These are phyloP conservation scores for Botryococcus braunii DNA, from an alignment of 163 green algal genomes.

Conservation along the genomic window DNA sequence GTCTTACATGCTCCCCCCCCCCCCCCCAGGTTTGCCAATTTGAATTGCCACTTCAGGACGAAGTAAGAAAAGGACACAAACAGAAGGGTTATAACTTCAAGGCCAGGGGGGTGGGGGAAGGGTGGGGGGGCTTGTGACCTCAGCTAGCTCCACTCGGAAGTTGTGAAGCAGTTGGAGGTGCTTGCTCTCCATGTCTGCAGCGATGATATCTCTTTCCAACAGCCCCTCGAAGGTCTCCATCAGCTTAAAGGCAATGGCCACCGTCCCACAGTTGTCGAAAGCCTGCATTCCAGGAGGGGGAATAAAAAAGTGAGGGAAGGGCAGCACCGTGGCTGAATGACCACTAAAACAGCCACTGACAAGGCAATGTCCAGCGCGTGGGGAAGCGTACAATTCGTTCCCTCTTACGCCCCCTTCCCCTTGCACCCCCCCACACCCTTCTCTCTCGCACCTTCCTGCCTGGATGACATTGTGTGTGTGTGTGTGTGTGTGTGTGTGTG, in stretches of 20 bases:
- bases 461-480: constrained; percentile 78
- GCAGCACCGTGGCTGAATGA: constrained; percentile 50
- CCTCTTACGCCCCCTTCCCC: constrained; percentile 53
- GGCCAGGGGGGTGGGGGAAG: too few species aligned
- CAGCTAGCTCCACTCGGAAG: constrained; percentile 54
- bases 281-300: constrained; percentile 31
- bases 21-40: too few species aligned
- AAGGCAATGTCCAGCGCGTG: constrained; percentile 65
- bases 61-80: not conserved
- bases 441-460: constrained; percentile 62
- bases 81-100: not conserved
- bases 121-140: constrained; percentile 9
- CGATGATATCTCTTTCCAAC: constrained; percentile 76
- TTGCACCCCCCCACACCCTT: constrained; percentile 14
- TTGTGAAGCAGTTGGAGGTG: constrained; percentile 51
- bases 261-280: constrained; percentile 81
- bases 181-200: constrained; percentile 68
- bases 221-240: constrained; percentile 85
- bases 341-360: constrained; percentile 62
- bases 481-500: too few species aligned
- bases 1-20: too few species aligned
- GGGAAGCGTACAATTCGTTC: constrained; percentile 66
- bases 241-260: constrained; percentile 79
- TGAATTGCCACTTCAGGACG: not conserved
- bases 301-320: not conserved